Base-by-base conservation (phyloP, 345 rosid species). In the Rubroshorea leprosula region DNA sequence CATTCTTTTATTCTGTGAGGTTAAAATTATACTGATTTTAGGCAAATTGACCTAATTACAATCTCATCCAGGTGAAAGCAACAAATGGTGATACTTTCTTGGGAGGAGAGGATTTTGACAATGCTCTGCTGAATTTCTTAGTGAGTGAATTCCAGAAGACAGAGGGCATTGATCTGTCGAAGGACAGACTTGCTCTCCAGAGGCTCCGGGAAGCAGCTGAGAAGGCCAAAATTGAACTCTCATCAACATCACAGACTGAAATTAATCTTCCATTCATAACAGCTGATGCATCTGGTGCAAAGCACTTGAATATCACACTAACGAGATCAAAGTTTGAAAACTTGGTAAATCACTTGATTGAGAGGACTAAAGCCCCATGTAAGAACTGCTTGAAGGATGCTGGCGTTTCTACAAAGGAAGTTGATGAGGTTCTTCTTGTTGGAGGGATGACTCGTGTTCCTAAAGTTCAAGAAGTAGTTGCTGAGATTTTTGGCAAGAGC, bases 401-500 rank as follows among this genome's bases (percentile, higher is more conserved):
- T 24, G 82, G 86, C 20, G 72, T 87, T 29, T 66, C 83, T 15
- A 74, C 76, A 50, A 81, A 85, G 49, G 97, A 83, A 5, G 80
- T 90, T 11, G 86, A 85, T 55, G 96, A 87, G 69, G 96, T 90
- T 60, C 81, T 90, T 35, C 80, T 90, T 3, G 96, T 90, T 43
- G 97, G 97, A 63, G 97, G 97, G 22, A 86, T 89, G 97, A 89
- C 95, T 2, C 95, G 95, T 74, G 97, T 90, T 19, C 97, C 97
- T n/a, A 90, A 84, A 72, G 90, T 90, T 11, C 97, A 90, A 63
- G 79, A 78, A 62, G 66, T 87, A 11, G 97, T 90, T 15, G 19
- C 86, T 1, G 95, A 76, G 46, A 84, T 90, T 60, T 90, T 90
- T 51, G 96, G 90, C 1, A 90, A 81, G 87, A 72, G 69, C 46